Base-by-base conservation (phyloP, 345 rosid genomes). In the Lumnitzera littorea region DNA sequence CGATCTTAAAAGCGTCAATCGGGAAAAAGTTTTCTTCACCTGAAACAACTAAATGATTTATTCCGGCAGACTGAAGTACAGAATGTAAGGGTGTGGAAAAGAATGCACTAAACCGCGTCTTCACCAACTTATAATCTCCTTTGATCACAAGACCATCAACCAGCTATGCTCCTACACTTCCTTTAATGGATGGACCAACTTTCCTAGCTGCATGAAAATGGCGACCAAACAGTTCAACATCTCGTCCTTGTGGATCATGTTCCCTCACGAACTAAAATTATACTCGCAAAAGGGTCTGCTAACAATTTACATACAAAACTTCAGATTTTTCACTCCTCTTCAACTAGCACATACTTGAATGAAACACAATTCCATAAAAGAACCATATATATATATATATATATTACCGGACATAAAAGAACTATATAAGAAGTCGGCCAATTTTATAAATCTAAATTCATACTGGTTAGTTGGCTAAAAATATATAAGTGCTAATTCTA, bases 81-180 rank as follows among this genome's bases (percentile, higher is more conserved):
- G 82, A 84, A 67, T 89, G 85, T 41, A 92, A 94, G 68, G 82
- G 70, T 47, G 94, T 86, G 13, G 68, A 71, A n/a, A 89, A 85
- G 77, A 87, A 92, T 1, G 96, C 96, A 17, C 96, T 84, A 69
- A 92, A 89, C 48, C 91, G 88, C 0, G 84, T 87, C 81, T 89
- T 92, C 68, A 85, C 89, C 64, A 89, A 27, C 80, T 89, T 91
- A 67, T 91, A 89, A 50, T 91, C 98, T 48, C 82, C 87, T 74
- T 66, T 74, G 63, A 89, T 89, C 56, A 51, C 73, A 63, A 89
- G 73, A 48, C 96, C 95, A 68, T 91, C 84, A 3, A 76, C 91
- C 50, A 91, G 73, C 20, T 82, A 76, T 4, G 95, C 84, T 11
- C 98, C 98, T 1, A 11, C 43, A 7, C 70, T 78, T 62, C 88